Evolutionary conservation across 331 rosid species (phyloP).

Genomic region (Spiraea crenata): DNA sequence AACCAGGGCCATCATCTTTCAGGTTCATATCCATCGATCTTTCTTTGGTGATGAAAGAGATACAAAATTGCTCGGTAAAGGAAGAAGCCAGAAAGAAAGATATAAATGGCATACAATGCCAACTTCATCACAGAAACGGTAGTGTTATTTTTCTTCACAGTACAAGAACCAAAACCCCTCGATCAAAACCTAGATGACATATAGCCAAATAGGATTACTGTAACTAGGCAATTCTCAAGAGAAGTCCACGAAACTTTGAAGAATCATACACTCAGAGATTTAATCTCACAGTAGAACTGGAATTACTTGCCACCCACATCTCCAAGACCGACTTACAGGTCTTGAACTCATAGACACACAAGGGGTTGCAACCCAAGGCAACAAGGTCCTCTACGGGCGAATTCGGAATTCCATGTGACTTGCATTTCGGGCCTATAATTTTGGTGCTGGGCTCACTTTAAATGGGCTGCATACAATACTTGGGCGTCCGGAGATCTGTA

Average conservation of each 20-base stretch:
- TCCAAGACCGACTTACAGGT: constrained; percentile 13
- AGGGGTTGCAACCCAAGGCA: too few relatives aligned
- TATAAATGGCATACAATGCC: not conserved
- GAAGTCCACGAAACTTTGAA: constrained; percentile 15
- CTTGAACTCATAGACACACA: constrained; percentile 23
- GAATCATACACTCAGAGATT: constrained; percentile 8
- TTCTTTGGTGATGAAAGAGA: too few relatives aligned
- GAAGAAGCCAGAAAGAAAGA: not conserved
- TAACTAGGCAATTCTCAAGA: constrained; percentile 19
- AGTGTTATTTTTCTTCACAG: not conserved
- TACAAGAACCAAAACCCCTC: constrained; percentile 12
- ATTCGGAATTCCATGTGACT: too few relatives aligned
- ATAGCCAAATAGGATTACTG: too few relatives aligned
- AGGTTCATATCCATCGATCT: too few relatives aligned
- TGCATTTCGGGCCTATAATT: too few relatives aligned
- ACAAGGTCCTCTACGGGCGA: too few relatives aligned
- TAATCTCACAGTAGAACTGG: constrained; percentile 36
- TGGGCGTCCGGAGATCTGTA: too few relatives aligned
- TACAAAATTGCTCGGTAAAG: not conserved
- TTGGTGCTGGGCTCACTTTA: too few relatives aligned
- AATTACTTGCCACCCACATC: constrained; percentile 20
- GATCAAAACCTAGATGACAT: too few relatives aligned
- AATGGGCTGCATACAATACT: too few relatives aligned
- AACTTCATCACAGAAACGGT: not conserved
- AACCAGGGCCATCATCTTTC: too few relatives aligned